Evolutionary conservation across 2,329 filamentous ascomycete species (phyloP), one percentile per base, ranked within the genome.

Genomic region (Hymenoscyphus repandus): DNA sequence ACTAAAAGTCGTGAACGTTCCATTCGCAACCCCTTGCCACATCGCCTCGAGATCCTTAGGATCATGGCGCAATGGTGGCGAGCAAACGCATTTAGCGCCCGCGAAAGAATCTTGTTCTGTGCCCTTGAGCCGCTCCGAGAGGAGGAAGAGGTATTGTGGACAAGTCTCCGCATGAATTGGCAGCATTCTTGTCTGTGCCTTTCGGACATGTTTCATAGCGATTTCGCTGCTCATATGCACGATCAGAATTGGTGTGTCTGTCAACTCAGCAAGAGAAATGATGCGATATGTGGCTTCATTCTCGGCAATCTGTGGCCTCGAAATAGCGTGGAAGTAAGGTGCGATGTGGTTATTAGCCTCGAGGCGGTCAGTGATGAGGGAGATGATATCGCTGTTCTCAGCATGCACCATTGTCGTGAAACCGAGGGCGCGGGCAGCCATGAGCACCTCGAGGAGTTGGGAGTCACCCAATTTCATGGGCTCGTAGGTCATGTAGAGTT

Each of bases 151-250:
- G 55, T 82, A 81, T 50, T 81, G 78, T 2, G 78, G 78, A 59
- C 78, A 81, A 1, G 78, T 82, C 62, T 80, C 77, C 1, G 74
- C 78, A 54, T 77, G 75, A 18, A 80, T 69, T 0, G 78, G 77
- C 9, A 79, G 66, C 0, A 74, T 70, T 3, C 69, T 61, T 7
- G 72, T 72, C 59, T 80, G 76, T 0, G 78, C 77, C 15, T 68
- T 63, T 20, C 74, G 70, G 47, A 80, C 74, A 54, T 75, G 72
- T 4, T 66, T 62, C 10, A 75, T 72, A 2, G 76, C 76, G 5
- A 68, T 65, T 5, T 72, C 67, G 5, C 72, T 74, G 5, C 69
- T 73, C 63, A 79, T 72, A 59, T 79, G 76, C 36, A 79, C 77
- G 31, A 80, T 70, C 34, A 79, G 61, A 43, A 79, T 75, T 0